A percentile compares a stretch with the other conserved stretches of the same genome.
Evolutionary conservation across 2,329 filamentous ascomycete genomes (phyloP).

Genomic region (Rutstroemia sp.): DNA sequence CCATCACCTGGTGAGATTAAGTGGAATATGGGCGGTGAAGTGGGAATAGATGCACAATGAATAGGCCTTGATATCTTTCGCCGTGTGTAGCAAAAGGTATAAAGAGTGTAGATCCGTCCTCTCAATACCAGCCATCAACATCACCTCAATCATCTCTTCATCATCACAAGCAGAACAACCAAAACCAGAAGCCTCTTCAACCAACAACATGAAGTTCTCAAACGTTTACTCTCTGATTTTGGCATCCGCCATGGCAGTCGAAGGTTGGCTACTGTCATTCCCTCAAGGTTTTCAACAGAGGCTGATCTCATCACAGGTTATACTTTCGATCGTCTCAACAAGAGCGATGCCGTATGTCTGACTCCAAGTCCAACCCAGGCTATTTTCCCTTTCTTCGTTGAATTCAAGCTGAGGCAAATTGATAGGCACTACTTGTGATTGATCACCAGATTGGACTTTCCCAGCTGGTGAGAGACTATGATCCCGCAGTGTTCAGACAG

Average conservation of each 20-base stretch:
- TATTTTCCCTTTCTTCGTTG: background rate
- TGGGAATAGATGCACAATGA: background rate
- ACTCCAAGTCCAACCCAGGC: background rate
- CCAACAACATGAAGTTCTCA: conserved; percentile 23
- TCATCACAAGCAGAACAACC: background rate
- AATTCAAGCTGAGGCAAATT: background rate
- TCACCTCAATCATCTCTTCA: background rate
- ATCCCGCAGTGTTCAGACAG: conserved; percentile 56
- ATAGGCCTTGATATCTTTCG: background rate
- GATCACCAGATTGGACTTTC: conserved; percentile 55
- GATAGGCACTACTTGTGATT: conserved; percentile 47
- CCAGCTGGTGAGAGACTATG: conserved; percentile 56
- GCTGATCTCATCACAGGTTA: conserved; percentile 11
- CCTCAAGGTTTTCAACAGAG: background rate
- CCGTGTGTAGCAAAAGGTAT: background rate
- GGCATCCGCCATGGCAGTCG: conserved; percentile 14
- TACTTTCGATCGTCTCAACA: conserved; percentile 30
- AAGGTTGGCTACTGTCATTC: conserved; percentile 11
- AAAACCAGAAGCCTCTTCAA: background rate
- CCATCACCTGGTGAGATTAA: background rate
- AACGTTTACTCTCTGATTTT: conserved; percentile 10
- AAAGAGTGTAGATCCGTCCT: background rate
- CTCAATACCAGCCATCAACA: background rate
- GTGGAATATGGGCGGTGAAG: background rate
- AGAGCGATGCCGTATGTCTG: conserved; percentile 26